Evolutionary conservation across 306 rosid species (phyloP).

Genomic region (Carpinus fangiana): DNA sequence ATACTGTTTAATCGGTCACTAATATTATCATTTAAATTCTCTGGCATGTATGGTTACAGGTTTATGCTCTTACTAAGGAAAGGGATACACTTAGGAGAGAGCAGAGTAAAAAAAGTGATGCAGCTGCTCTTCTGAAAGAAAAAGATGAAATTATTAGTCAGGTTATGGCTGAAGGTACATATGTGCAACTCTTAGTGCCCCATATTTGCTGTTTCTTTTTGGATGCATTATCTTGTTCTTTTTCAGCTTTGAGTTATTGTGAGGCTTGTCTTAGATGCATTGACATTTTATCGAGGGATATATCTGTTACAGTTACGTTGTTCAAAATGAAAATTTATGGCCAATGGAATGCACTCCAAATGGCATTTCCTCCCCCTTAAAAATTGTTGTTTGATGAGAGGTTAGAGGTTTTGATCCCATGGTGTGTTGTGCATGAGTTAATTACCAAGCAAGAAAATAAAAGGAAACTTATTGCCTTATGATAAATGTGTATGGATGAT

Average conservation of each 20-base stretch:
- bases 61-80: slow-evolving; percentile 96
- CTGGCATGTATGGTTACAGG: slow-evolving; percentile 48
- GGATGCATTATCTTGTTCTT: background rate
- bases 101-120: slow-evolving; percentile 94
- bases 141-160: slow-evolving; percentile 97
- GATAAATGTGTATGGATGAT: background rate
- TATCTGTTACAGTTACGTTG: background rate
- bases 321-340: background rate
- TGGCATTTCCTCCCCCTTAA: background rate
- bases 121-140: slow-evolving; percentile 97
- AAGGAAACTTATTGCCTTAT: background rate
- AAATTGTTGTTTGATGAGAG: background rate
- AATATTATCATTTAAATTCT: slow-evolving; percentile 15
- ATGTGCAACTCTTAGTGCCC: background rate
- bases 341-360: background rate
- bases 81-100: slow-evolving; percentile 95
- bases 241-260: slow-evolving; percentile 2
- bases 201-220: background rate
- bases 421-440: background rate
- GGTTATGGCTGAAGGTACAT: slow-evolving; percentile 98
- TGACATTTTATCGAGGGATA: background rate
- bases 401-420: background rate
- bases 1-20: slow-evolving; percentile 18
- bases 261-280: slow-evolving; percentile 2
- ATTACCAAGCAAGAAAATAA: background rate